These are phyloP conservation scores for Tolypocladium nubicola DNA, from an alignment of 2,329 filamentous ascomycete genomes.

Conservation along the genomic window DNA sequence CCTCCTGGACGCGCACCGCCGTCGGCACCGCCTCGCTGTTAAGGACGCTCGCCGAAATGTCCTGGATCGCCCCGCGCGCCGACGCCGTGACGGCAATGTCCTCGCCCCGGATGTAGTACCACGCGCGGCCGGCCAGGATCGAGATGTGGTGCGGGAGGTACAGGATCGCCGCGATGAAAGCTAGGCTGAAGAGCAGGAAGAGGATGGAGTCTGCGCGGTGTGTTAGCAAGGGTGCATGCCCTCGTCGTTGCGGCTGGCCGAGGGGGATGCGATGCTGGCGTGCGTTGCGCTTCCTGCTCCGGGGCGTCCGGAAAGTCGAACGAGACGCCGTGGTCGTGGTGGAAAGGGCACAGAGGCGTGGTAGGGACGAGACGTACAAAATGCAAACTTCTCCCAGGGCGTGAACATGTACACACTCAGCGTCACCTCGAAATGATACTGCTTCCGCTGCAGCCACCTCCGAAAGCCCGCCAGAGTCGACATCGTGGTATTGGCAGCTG, in stretches of 20 bases:
- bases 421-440: slow-evolving; percentile 97
- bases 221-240: background rate
- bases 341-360: slow-evolving; percentile 56
- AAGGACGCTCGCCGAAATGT: slow-evolving; percentile 18
- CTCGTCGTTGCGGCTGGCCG: background rate
- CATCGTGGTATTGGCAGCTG: slow-evolving; percentile 12
- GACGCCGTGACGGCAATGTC: slow-evolving; percentile 37
- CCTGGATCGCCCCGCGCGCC: slow-evolving; percentile 20
- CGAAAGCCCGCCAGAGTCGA: slow-evolving; percentile 45
- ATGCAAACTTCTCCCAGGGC: slow-evolving; percentile 89
- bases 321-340: slow-evolving; percentile 72
- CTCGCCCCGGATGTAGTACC: slow-evolving; percentile 92
- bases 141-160: slow-evolving; percentile 90
- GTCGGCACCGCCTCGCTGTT: slow-evolving; percentile 12
- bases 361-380: slow-evolving; percentile 64
- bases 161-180: slow-evolving; percentile 75
- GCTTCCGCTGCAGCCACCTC: slow-evolving; percentile 86
- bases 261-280: background rate
- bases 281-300: background rate
- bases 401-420: slow-evolving; percentile 97
- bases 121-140: slow-evolving; percentile 72
- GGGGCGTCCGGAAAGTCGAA: background rate
- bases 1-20: slow-evolving; percentile 9
- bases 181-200: slow-evolving; percentile 80
- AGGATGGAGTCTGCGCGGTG: slow-evolving; percentile 64